A percentile compares a stretch with the other conserved stretches of the same genome.
Evolutionary conservation across 371 early-diverging fungal genomes (phyloP).

Genomic region (Lichtheimia hyalospora): DNA sequence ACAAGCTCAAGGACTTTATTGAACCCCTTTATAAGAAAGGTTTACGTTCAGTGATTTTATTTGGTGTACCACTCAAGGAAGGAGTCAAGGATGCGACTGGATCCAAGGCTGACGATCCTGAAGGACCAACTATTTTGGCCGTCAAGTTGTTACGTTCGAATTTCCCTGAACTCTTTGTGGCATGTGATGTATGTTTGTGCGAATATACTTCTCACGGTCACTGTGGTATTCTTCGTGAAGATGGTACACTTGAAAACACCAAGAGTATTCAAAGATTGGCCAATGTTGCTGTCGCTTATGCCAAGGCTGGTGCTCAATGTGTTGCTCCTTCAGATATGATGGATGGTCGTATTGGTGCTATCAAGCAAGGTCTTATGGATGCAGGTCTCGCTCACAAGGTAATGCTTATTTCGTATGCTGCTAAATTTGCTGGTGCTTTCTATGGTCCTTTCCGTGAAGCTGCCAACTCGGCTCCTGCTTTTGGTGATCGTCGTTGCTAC

Average conservation of each 20-base stretch:
- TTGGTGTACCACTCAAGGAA: constrained; percentile 90
- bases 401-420: constrained; percentile 91
- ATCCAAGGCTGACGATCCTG: constrained; percentile 81
- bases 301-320: constrained; percentile 84
- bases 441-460: constrained; percentile 98
- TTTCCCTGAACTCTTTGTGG: constrained; percentile 85
- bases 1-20: constrained; percentile 73
- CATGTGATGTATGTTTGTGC: constrained; percentile 96
- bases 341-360: constrained; percentile 93
- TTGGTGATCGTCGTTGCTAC: constrained; percentile 93
- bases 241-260: constrained; percentile 83
- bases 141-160: constrained; percentile 71
- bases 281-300: constrained; percentile 85
- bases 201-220: constrained; percentile 96
- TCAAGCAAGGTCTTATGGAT: constrained; percentile 78
- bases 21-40: constrained; percentile 88
- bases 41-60: constrained; percentile 82
- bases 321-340: constrained; percentile 98
- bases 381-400: constrained; percentile 77
- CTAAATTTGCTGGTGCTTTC: constrained; percentile 92
- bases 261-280: constrained; percentile 79
- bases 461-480: constrained; percentile 87
- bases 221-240: constrained; percentile 84
- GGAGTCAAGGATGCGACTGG: constrained; percentile 77
- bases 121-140: constrained; percentile 87